These are phyloP conservation scores for Kockiozyma suomiensis DNA, from an alignment of 805 yeast species.

Conservation along the genomic window DNA sequence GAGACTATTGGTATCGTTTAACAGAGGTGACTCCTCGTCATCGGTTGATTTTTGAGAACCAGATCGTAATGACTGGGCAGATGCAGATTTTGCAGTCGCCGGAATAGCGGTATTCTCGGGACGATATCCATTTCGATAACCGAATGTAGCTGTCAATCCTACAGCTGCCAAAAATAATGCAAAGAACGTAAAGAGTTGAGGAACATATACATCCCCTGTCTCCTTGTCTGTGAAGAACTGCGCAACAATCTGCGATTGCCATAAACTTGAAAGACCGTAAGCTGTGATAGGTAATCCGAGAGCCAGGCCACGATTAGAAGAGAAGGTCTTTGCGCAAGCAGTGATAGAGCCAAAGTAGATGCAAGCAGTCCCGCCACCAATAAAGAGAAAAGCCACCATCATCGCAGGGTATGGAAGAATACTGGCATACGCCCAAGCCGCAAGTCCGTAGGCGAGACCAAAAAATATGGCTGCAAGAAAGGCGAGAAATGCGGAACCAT, in stretches of 20 bases:
- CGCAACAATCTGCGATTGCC: conserved; percentile 62
- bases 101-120: neutral
- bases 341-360: conserved; percentile 42
- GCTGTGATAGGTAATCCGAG: conserved; percentile 87
- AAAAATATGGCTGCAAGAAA: conserved; percentile 30
- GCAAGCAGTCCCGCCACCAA: conserved; percentile 48
- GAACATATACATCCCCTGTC: conserved; percentile 31
- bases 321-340: conserved; percentile 38
- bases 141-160: conserved; percentile 28
- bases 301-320: conserved; percentile 65
- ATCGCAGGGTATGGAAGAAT: conserved; percentile 31
- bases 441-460: conserved; percentile 30
- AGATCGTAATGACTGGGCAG: neutral
- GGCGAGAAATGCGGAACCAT: conserved; percentile 34
- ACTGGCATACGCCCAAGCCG: conserved; percentile 31
- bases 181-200: conserved; percentile 31
- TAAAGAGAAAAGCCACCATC: conserved; percentile 40
- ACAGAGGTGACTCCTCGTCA: conserved; percentile 14
- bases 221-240: conserved; percentile 44
- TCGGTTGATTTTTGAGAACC: neutral
- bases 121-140: conserved; percentile 20
- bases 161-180: conserved; percentile 28
- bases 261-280: conserved; percentile 78
- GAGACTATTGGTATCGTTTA: neutral
- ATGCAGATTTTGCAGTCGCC: neutral